These are phyloP conservation scores for Colletotrichum plurivorum DNA, from an alignment of 2,329 filamentous ascomycete genomes.

Conservation along the genomic window DNA sequence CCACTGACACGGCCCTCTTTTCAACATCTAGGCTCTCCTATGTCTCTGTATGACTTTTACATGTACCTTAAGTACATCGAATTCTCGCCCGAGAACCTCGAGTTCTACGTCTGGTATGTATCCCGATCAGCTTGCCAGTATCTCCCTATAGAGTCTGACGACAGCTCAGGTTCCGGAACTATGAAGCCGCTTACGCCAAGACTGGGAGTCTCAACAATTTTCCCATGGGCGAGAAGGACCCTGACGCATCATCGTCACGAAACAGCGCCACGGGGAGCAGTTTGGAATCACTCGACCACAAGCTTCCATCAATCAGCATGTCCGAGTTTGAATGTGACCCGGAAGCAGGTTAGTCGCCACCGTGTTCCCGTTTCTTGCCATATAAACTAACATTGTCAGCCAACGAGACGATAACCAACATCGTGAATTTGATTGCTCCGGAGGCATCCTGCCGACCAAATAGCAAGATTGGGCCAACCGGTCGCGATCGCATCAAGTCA, in stretches of 20 bases:
- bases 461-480: slow-evolving; percentile 32
- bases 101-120: slow-evolving; percentile 64
- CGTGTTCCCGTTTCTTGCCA: background rate
- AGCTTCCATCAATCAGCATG: slow-evolving; percentile 40
- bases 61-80: slow-evolving; percentile 67
- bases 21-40: slow-evolving; percentile 55
- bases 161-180: slow-evolving; percentile 58
- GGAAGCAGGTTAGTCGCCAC: slow-evolving; percentile 49
- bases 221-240: slow-evolving; percentile 32
- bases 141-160: background rate
- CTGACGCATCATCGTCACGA: slow-evolving; percentile 2
- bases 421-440: slow-evolving; percentile 51
- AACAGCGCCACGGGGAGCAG: slow-evolving; percentile 26
- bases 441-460: slow-evolving; percentile 46
- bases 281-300: slow-evolving; percentile 8
- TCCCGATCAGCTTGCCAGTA: too few relatives aligned
- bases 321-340: slow-evolving; percentile 45
- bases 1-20: background rate
- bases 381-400: slow-evolving; percentile 38
- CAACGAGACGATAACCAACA: slow-evolving; percentile 50
- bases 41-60: slow-evolving; percentile 65
- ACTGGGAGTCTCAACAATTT: slow-evolving; percentile 36
- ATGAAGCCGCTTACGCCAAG: slow-evolving; percentile 50
- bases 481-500: slow-evolving; percentile 44
- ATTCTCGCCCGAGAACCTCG: slow-evolving; percentile 63